Conservation (phyloP, 78 protist species). For the Monocercomonoides exilis region DNA sequence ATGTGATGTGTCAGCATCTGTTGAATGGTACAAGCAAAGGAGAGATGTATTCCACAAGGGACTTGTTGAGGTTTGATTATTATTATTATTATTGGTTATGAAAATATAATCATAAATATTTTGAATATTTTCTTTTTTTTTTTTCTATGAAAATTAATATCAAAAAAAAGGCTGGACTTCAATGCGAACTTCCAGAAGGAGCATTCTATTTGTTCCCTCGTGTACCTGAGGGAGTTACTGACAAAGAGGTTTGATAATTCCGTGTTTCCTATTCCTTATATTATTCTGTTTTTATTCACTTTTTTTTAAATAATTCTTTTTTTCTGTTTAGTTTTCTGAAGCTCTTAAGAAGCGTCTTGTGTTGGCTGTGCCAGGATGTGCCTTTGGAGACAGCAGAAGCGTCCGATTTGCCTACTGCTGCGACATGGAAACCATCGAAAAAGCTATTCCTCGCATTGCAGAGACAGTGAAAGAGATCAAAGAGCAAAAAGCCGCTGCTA, state of each 20-base stretch:
- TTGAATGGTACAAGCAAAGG: not conserved
- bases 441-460: not conserved
- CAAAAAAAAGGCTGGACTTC: not conserved
- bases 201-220: not conserved
- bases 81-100: not conserved
- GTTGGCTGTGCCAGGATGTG: not conserved
- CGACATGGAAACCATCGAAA: not conserved
- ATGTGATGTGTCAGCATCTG: too few species aligned
- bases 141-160: not conserved
- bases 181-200: not conserved
- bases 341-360: not conserved
- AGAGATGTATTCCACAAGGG: not conserved
- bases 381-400: not conserved
- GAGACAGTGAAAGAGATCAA: too few species aligned
- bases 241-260: not conserved
- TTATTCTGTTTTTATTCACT: too few species aligned
- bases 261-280: too few species aligned
- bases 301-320: not conserved
- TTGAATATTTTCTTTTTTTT: not conserved
- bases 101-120: not conserved
- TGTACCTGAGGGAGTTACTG: not conserved
- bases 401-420: slow-evolving; percentile 1
- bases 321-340: not conserved
- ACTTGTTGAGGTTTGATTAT: not conserved
- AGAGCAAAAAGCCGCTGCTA: too few species aligned